Evolutionary conservation across 805 yeast genomes (phyloP).

Genomic region (Lachancea cidri): DNA sequence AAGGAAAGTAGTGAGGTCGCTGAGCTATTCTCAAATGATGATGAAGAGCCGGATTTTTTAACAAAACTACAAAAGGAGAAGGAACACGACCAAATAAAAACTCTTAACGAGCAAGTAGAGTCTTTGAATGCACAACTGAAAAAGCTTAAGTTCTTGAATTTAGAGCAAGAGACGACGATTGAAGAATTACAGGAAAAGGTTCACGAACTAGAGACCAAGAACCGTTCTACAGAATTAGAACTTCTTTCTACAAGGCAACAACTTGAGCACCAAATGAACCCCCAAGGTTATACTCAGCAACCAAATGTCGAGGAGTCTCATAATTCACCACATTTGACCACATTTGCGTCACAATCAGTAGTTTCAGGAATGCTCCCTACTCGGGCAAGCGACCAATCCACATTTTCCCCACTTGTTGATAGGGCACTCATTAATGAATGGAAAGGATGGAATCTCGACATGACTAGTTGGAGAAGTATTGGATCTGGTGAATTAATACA

Average conservation of each 20-base stretch:
- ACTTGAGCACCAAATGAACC: slow-evolving; percentile 10
- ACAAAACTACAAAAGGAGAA: slow-evolving; percentile 29
- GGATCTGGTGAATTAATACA: slow-evolving; percentile 62
- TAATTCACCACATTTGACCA: background rate
- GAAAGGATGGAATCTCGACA: slow-evolving; percentile 83
- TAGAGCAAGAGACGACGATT: slow-evolving; percentile 31
- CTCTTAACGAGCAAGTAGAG: slow-evolving; percentile 37
- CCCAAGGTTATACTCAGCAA: background rate
- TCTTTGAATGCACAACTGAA: slow-evolving; percentile 32
- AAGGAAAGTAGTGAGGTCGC: slow-evolving; percentile 1
- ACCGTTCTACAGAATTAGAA: slow-evolving; percentile 17
- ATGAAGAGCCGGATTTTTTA: slow-evolving; percentile 26
- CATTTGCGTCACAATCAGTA: background rate
- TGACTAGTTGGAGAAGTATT: slow-evolving; percentile 73
- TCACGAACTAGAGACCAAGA: slow-evolving; percentile 28
- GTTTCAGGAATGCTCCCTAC: background rate
- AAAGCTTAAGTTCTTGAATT: slow-evolving; percentile 29
- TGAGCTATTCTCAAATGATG: slow-evolving; percentile 14
- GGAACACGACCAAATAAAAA: slow-evolving; percentile 32
- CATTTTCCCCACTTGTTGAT: slow-evolving; percentile 27
- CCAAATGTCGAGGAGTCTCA: background rate
- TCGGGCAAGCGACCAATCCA: slow-evolving; percentile 8
- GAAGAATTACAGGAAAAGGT: slow-evolving; percentile 36
- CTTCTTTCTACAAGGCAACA: slow-evolving; percentile 25
- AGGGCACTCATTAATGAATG: slow-evolving; percentile 61